Conservation (phyloP, 257 asterid species). For the Coffea eugenioides region DNA sequence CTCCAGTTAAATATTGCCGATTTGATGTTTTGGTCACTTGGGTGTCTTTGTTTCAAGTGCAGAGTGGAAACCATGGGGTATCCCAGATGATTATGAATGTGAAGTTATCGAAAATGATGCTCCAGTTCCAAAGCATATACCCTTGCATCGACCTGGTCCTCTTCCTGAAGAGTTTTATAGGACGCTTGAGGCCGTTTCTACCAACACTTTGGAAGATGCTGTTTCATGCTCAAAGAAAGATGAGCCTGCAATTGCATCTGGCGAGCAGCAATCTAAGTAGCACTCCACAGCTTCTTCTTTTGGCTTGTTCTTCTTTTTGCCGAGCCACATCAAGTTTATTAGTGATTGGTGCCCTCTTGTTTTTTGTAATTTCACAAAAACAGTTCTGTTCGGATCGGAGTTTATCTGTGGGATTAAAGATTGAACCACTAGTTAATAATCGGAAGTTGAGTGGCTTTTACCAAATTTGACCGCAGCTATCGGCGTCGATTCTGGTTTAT, state of each 20-base stretch:
- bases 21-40: neutral
- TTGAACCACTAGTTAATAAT: slow-evolving; percentile 9
- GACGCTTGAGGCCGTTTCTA: slow-evolving; percentile 59
- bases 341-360: neutral
- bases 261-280: slow-evolving; percentile 51
- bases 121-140: slow-evolving; percentile 92
- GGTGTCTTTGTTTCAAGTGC: slow-evolving; percentile 20
- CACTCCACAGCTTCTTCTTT: neutral
- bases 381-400: neutral
- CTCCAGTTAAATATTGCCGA: neutral
- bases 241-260: slow-evolving; percentile 52
- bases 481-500: neutral
- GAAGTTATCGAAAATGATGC: slow-evolving; percentile 94
- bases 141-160: slow-evolving; percentile 97
- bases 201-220: slow-evolving; percentile 58
- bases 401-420: slow-evolving; percentile 3
- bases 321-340: neutral
- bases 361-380: neutral
- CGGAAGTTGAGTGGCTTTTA: slow-evolving; percentile 1
- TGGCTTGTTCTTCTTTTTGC: neutral
- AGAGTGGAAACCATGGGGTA: slow-evolving; percentile 98
- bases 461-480: neutral
- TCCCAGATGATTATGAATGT: slow-evolving; percentile 90
- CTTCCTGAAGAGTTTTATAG: slow-evolving; percentile 90
- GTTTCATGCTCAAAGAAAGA: slow-evolving; percentile 48